phyloP scores from a whole-genome alignment of 441 rosid species.

The Adansonia madagascariensis region DNA sequence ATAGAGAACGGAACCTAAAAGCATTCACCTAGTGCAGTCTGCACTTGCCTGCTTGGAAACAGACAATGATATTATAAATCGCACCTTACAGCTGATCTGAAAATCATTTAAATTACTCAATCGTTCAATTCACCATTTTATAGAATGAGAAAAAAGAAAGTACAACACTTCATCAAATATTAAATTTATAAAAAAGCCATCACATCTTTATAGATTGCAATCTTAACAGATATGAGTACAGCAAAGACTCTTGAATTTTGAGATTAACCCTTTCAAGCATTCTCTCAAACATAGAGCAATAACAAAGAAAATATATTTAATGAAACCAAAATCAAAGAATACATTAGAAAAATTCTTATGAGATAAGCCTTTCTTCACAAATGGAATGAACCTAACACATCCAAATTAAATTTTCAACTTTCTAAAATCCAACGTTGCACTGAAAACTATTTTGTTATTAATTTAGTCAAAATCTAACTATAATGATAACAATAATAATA shows the following conservation, averaged over 20 bases:
- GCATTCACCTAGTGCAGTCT: slow-evolving; percentile 52
- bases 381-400: slow-evolving; percentile 81
- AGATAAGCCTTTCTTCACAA: slow-evolving; percentile 65
- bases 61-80: slow-evolving; percentile 75
- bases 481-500: background rate
- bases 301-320: background rate
- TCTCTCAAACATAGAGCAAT: slow-evolving; percentile 42
- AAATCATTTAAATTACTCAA: slow-evolving; percentile 13
- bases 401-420: slow-evolving; percentile 88
- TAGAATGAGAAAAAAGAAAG: background rate
- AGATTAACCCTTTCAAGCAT: slow-evolving; percentile 32
- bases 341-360: slow-evolving; percentile 45
- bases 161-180: background rate
- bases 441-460: slow-evolving; percentile 16
- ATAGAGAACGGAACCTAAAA: too few relatives aligned
- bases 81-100: slow-evolving; percentile 65
- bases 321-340: background rate
- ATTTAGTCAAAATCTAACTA: slow-evolving; percentile 17
- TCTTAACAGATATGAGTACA: background rate
- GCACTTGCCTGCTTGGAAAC: slow-evolving; percentile 71
- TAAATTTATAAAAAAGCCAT: background rate
- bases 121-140: background rate
- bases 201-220: background rate
- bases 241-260: background rate
- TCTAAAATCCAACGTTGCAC: slow-evolving; percentile 70